Evolutionary conservation across 345 rosid genomes (phyloP), one percentile per base, ranked within the genome.

Genomic region (Linum tenue): DNA sequence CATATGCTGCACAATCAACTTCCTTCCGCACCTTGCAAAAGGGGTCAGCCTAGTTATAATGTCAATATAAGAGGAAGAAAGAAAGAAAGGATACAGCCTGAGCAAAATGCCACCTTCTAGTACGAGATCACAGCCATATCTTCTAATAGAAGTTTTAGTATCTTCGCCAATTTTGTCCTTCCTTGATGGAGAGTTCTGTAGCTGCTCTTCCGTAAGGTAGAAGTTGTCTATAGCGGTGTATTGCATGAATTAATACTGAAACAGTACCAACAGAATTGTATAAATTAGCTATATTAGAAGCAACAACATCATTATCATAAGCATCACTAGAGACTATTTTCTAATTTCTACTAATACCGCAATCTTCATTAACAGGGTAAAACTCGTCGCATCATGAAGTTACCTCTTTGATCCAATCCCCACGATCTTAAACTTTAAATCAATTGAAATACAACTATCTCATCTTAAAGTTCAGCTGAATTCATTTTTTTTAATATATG

Each of bases 141-240:
- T 90, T 76, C 96, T 76, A 58, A 94, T 85, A 2, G 80, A 70
- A 56, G 82, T 83, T 68, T 94, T 97, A 1, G 91, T 85, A 5
- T 85, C 76, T 71, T 85, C 89, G 59, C 90, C 96, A 55, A 90
- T 85, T 22, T 86, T 96, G 79, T 94, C 96, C 81, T 86, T 94
- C 74, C 90, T 80, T 0, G 97, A 94, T 37, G 95, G 96, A 5
- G 92, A 80, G 69, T 63, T 76, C 77, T 77, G 68, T 40, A 85
- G 76, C 76, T 85, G 85, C 77, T 94, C 97, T 7, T 90, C 91
- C 3, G 82, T 78, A 31, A 88, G 72, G 76, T 94, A 94, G 81
- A 94, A 90, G 77, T 85, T 90, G 77, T 94, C 96, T 8, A 90
- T 88, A 3, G 96, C 95, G 2, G 95, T 86, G 75, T 94, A 90